Evolutionary conservation across 139 green algal species (phyloP).

Genomic region (Pedinophyceae sp.): DNA sequence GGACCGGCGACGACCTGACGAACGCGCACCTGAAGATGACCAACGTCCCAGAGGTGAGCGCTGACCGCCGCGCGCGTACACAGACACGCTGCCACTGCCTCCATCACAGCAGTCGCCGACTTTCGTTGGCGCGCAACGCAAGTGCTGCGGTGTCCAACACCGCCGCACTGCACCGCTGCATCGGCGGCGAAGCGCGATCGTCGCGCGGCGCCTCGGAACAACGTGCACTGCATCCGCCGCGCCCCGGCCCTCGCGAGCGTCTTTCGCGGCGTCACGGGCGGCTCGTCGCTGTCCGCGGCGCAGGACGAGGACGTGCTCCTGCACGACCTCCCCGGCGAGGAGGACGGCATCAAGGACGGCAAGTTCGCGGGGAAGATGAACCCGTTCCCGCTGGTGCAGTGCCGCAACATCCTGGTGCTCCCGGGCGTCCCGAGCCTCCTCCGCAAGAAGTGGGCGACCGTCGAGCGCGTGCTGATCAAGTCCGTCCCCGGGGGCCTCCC

Average conservation of each 20-base stretch:
- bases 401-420: conserved; percentile 66
- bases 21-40: conserved; percentile 74
- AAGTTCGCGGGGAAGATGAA: conserved; percentile 13
- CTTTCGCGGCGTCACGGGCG: too few relatives aligned
- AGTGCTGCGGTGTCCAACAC: too few relatives aligned
- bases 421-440: conserved; percentile 60
- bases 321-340: conserved; percentile 7
- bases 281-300: too few relatives aligned
- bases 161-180: too few relatives aligned
- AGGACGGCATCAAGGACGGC: conserved; percentile 26
- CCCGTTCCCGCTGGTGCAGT: conserved; percentile 54
- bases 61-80: not conserved
- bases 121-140: too few relatives aligned
- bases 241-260: too few relatives aligned
- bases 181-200: too few relatives aligned
- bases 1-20: conserved; percentile 32
- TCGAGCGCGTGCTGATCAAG: conserved; percentile 26
- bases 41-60: conserved; percentile 26
- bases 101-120: not conserved
- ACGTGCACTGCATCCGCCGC: too few relatives aligned
- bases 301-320: not conserved
- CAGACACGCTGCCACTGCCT: not conserved
- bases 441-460: conserved; percentile 41
- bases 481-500: not conserved
- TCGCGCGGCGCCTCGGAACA: too few relatives aligned